These are phyloP conservation scores for Globisporangium ultimum DNA, from an alignment of 352 stramenopile genomes.

Conservation along the genomic window DNA sequence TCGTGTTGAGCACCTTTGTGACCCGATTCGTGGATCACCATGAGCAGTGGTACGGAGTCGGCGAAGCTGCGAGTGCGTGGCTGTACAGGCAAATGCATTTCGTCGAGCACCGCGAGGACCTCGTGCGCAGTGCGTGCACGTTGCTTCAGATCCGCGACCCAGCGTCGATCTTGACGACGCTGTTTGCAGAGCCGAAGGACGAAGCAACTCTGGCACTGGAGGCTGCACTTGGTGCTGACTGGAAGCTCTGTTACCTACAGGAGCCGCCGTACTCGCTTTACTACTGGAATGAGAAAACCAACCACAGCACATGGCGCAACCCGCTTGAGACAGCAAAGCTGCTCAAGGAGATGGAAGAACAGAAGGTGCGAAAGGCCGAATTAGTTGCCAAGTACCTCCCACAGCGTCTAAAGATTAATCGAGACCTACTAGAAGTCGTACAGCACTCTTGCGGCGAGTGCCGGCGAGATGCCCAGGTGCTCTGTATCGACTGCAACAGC, in stretches of 20 bases:
- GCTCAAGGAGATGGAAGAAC: slow-evolving; percentile 31
- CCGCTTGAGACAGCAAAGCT: slow-evolving; percentile 42
- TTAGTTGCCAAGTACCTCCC: slow-evolving; percentile 36
- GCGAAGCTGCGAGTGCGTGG: slow-evolving; percentile 31
- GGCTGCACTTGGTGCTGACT: slow-evolving; percentile 31
- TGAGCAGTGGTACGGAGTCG: slow-evolving; percentile 46
- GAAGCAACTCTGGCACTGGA: slow-evolving; percentile 17
- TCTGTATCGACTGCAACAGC: slow-evolving; percentile 33
- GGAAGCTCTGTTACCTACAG: slow-evolving; percentile 50
- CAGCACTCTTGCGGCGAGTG: neutral
- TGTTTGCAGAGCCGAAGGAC: slow-evolving; percentile 38
- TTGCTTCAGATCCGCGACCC: slow-evolving; percentile 29
- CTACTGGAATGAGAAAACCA: slow-evolving; percentile 60
- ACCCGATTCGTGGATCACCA: slow-evolving; percentile 42
- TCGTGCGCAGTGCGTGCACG: slow-evolving; percentile 40
- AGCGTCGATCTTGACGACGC: slow-evolving; percentile 27
- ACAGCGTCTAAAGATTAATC: slow-evolving; percentile 43
- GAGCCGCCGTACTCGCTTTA: slow-evolving; percentile 60
- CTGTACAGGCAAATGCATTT: slow-evolving; percentile 49
- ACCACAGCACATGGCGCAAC: slow-evolving; percentile 54
- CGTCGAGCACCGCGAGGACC: slow-evolving; percentile 40
- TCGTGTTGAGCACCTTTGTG: slow-evolving; percentile 42
- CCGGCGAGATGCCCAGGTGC: slow-evolving; percentile 21
- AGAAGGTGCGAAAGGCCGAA: slow-evolving; percentile 24
- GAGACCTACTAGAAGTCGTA: slow-evolving; percentile 10